phyloP scores from a whole-genome alignment of 2,329 filamentous ascomycete species.

The Metarhizium sp. region DNA sequence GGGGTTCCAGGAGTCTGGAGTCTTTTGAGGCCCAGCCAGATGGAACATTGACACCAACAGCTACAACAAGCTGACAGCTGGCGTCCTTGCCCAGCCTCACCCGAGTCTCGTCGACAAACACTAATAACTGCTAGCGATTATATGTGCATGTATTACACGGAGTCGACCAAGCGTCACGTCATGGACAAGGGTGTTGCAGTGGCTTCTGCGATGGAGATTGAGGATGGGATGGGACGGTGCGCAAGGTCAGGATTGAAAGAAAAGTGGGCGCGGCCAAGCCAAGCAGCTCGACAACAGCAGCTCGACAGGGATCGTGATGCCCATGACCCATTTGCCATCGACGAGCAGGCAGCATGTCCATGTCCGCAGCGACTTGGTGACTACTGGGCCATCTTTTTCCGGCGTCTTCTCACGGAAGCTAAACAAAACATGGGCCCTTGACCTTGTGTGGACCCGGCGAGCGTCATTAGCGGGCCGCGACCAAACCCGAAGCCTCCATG shows the following conservation, averaged over 20 bases:
- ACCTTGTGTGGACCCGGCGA: too few relatives aligned
- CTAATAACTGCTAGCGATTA: too few relatives aligned
- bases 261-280: background rate
- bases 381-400: background rate
- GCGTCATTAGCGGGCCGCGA: background rate
- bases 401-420: background rate
- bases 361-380: too few relatives aligned
- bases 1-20: too few relatives aligned
- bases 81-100: too few relatives aligned
- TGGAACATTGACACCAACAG: too few relatives aligned
- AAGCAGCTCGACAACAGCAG: background rate
- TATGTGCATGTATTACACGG: background rate
- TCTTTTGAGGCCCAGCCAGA: too few relatives aligned
- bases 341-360: too few relatives aligned
- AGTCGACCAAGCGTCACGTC: slow-evolving; percentile 2
- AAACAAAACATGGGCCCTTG: too few relatives aligned
- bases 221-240: background rate
- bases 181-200: background rate
- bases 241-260: background rate
- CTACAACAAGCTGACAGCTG: too few relatives aligned
- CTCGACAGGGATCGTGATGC: background rate
- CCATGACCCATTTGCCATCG: background rate
- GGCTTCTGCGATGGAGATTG: background rate
- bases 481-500: background rate
- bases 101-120: too few relatives aligned